Conservation (phyloP, 805 yeast genomes). For the Diddensiella santjacobensis region DNA sequence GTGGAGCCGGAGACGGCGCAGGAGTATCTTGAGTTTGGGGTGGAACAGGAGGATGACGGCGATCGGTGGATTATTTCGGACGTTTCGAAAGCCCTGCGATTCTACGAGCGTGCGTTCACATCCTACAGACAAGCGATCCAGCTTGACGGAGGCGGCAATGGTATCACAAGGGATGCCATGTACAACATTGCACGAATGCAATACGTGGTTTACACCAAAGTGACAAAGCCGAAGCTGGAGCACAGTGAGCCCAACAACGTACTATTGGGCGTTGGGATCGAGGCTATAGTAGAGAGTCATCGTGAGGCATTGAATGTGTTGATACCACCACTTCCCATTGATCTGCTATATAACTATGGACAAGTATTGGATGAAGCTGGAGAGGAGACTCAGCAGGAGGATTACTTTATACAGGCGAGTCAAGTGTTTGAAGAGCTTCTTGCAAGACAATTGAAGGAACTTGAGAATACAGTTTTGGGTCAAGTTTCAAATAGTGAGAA, state of each 20-base stretch:
- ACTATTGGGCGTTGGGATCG: conserved; percentile 10
- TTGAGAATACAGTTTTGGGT: not conserved
- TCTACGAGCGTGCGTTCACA: conserved; percentile 55
- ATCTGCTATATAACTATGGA: conserved; percentile 23
- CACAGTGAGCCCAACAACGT: not conserved
- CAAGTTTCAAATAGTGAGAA: not conserved
- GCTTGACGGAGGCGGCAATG: conserved; percentile 20
- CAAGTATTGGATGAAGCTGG: conserved; percentile 25
- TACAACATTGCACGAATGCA: conserved; percentile 59
- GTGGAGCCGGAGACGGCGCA: conserved; percentile 39
- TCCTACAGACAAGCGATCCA: conserved; percentile 37
- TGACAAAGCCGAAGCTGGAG: conserved; percentile 33
- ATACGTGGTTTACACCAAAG: conserved; percentile 54
- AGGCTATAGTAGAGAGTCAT: conserved; percentile 13
- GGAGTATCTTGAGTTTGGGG: conserved; percentile 54
- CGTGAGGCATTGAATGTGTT: conserved; percentile 6
- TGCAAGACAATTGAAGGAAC: not conserved
- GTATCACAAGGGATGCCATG: conserved; percentile 41
- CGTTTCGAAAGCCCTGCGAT: conserved; percentile 57
- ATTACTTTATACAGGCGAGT: conserved; percentile 1
- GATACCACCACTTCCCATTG: conserved; percentile 9
- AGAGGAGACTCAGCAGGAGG: conserved; percentile 12
- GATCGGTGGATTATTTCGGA: conserved; percentile 71
- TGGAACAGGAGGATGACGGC: conserved; percentile 66
- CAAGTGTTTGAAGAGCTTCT: not conserved